Percentiles rank a stretch among this genome's conserved stretches.
Evolutionary conservation across 805 yeast genomes (phyloP).

Genomic region (Wickerhamiella parazyma): DNA sequence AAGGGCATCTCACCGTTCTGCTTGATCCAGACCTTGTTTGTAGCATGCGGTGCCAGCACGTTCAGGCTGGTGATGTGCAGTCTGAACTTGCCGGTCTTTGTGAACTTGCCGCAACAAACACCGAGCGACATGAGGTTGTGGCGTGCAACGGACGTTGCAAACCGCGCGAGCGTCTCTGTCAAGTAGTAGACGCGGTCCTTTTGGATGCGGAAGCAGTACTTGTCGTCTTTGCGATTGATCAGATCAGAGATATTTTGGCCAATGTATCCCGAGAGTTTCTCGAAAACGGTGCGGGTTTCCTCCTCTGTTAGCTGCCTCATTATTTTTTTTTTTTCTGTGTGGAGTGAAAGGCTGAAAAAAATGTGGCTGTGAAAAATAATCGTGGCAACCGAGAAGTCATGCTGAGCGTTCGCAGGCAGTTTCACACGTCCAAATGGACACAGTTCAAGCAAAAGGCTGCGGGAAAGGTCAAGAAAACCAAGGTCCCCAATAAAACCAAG

Average conservation of each 20-base stretch:
- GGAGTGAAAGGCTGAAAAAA: too few species aligned
- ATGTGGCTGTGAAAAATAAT: background rate
- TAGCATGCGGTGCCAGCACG: constrained; percentile 73
- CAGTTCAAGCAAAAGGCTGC: constrained; percentile 13
- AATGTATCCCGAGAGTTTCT: constrained; percentile 87
- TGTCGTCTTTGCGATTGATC: constrained; percentile 69
- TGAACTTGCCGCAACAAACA: constrained; percentile 87
- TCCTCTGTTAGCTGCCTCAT: constrained; percentile 97
- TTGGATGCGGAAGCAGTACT: constrained; percentile 89
- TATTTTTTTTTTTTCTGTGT: too few species aligned
- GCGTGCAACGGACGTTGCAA: constrained; percentile 85
- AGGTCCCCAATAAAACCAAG: constrained; percentile 15
- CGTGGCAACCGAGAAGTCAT: background rate
- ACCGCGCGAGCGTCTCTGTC: constrained; percentile 57
- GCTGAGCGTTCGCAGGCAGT: background rate
- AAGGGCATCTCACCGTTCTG: constrained; percentile 98
- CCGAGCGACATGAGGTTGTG: constrained; percentile 86
- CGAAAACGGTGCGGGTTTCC: constrained; percentile 91
- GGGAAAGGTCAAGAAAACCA: constrained; percentile 7
- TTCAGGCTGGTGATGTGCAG: constrained; percentile 86
- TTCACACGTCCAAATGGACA: constrained; percentile 10
- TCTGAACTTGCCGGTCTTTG: constrained; percentile 93
- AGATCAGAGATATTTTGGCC: constrained; percentile 88
- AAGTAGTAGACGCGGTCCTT: constrained; percentile 95
- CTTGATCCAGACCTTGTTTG: constrained; percentile 91